Evolutionary conservation across 1,284 basidiomycete genomes (phyloP), one percentile per base, ranked within the genome.

Genomic region (Tylopilus sp.): DNA sequence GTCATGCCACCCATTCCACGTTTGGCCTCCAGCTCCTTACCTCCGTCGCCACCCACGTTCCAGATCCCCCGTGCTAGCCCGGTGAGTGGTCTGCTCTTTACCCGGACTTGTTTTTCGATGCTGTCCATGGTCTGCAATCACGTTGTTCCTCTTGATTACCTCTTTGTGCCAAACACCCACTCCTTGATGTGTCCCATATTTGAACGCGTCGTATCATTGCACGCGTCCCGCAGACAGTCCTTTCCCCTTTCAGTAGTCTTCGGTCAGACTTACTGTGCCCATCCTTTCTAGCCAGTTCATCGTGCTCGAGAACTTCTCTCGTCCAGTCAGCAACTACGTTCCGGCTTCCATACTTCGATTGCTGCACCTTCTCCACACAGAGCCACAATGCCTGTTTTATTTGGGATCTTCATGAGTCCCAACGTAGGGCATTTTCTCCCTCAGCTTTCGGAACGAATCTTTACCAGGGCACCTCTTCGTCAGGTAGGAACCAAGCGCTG

Each of bases 271-370:
- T 50, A 54, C 66, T 66, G 47, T 68, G 31, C 26, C 1, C 16
- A 42, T 59, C 21, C 23, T 28, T 52, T 52, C 40, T 63, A 75
- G 79, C 41, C 72, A 73, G 54, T 72, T 72, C 4, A 72, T 77
- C 0, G 69, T 75, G 46, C 67, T 80, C 15, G 74, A 79, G 59
- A 69, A 68, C 30, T 70, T 80, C 55, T 79, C 79, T 15, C 72
- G 74, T 19, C 70, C 75, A 2, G 65, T 81, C 29, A 73, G 75
- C 41, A 74, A 66, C 53, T 81, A 79, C 45, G 74, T 82, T n/a
- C 78, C 78, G 2, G 70, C 75, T 18, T 73, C 75, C 10, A 73
- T n/a, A 71, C 77, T 25, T 73, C 77, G 1, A 64, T 69, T 7
- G 72, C 74, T 0, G 67, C 68, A 2, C 74, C 79, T 9, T 73